A percentile compares a stretch with the other conserved stretches of the same genome.
Evolutionary conservation across 305 asterid species (phyloP).

Genomic region (Coffea humblotiana): DNA sequence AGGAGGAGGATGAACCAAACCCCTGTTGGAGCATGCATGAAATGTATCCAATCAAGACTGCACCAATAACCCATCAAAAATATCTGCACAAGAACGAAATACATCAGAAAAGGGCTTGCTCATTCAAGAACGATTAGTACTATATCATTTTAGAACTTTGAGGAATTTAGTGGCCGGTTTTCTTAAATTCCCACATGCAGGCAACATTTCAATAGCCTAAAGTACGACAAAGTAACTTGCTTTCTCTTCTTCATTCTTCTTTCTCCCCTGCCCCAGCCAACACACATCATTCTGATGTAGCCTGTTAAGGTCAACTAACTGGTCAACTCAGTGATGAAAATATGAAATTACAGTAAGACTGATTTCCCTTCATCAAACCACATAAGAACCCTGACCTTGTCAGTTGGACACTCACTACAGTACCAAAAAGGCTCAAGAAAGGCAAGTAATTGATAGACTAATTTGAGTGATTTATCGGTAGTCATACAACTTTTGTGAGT

Average conservation of each 20-base stretch:
- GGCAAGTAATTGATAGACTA: background rate
- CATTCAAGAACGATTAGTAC: background rate
- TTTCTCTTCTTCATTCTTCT: background rate
- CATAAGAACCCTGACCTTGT: background rate
- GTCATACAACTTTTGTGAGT: background rate
- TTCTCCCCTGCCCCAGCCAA: background rate
- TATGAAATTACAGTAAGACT: background rate
- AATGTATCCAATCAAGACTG: constrained; percentile 67
- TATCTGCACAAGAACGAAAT: constrained; percentile 56
- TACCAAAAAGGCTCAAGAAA: background rate
- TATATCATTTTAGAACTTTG: background rate
- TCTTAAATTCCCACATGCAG: background rate
- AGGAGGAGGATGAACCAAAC: constrained; percentile 63
- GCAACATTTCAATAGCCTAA: background rate
- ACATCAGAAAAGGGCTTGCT: constrained; percentile 17
- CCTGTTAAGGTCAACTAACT: background rate
- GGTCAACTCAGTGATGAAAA: no score
- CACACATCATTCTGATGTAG: background rate
- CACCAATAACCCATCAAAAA: constrained; percentile 87
- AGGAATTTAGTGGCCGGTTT: background rate
- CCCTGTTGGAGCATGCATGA: constrained; percentile 83
- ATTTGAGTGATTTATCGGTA: background rate
- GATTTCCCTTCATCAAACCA: background rate
- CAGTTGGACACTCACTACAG: background rate
- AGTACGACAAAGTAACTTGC: background rate